Conservation (phyloP, 768 basidiomycete species). For the Hemileccinum impolitum region DNA sequence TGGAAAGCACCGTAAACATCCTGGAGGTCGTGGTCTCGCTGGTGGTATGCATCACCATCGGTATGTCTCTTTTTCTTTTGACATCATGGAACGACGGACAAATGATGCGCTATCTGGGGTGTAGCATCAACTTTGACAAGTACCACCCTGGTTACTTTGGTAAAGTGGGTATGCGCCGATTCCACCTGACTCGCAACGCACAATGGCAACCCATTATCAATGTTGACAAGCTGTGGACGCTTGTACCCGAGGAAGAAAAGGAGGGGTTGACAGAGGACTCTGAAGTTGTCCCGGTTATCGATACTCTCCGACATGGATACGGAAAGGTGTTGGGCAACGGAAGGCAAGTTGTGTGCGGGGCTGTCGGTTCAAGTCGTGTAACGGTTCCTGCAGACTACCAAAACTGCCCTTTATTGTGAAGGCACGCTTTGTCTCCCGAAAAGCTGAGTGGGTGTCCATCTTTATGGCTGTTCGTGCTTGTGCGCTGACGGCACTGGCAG, state of each 20-base stretch:
- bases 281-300: slow-evolving; percentile 91
- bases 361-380: background rate
- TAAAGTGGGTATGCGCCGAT: slow-evolving; percentile 99
- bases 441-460: slow-evolving; percentile 61
- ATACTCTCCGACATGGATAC: slow-evolving; percentile 79
- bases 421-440: slow-evolving; percentile 89
- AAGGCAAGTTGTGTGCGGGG: slow-evolving; percentile 46
- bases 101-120: background rate
- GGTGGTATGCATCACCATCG: slow-evolving; percentile 99
- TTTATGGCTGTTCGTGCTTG: slow-evolving; percentile 15
- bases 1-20: slow-evolving; percentile 99
- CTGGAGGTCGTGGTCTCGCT: slow-evolving; percentile 99
- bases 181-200: slow-evolving; percentile 89
- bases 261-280: slow-evolving; percentile 67
- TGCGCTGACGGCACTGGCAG: slow-evolving; percentile 29
- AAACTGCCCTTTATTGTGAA: slow-evolving; percentile 96
- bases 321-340: slow-evolving; percentile 97
- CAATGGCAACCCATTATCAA: slow-evolving; percentile 97
- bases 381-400: slow-evolving; percentile 55
- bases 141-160: slow-evolving; percentile 99
- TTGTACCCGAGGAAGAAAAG: slow-evolving; percentile 85
- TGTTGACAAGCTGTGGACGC: slow-evolving; percentile 95
- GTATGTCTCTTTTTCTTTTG: slow-evolving; percentile 42
- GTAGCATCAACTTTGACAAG: slow-evolving; percentile 94
- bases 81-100: background rate